Evolutionary conservation across 148 eudicot genomes (phyloP), one percentile per base, ranked within the genome.

Genomic region (Polygonum maritimum): DNA sequence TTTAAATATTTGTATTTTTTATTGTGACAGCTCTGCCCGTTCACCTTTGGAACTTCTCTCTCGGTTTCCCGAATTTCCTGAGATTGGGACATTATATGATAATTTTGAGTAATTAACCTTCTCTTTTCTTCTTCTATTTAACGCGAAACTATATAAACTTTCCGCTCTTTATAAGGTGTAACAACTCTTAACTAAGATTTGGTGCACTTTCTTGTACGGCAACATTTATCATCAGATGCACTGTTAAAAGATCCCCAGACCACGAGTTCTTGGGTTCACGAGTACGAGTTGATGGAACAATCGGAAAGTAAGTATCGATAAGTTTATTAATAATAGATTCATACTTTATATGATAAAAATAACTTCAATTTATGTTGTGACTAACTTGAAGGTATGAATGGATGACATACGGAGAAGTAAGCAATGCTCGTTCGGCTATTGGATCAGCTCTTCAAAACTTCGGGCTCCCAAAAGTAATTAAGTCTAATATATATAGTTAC

Each of bases 221-320:
- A 5, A 3, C 48, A 36, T 71, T 73, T 62, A 69, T 77, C 12
- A 19, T n/a, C 93, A 94, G 98, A 81, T 90, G 86, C 84, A 90
- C 98, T 47, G 95, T 90, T 77, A 84, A 94, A 78, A 86, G 80
- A 72, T 94, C 77, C 76, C 92, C 84, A 75, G 95, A 91, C 80
- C 83, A 90, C 87, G 92, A 94, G 75, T 94, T 91, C 82, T 76
- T 94, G 81, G 98, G 98, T 78, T 86, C 98, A 69, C 90, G 98
- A 55, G 82, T 94, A 31, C 93, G 97, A 51, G 79, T 85, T 73
- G 98, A 94, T 87, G 98, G 97, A 74, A 91, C 93, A 31, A 84
- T 94, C 76, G 98, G 95, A 85, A 95, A 94, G 98, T 94, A 82
- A 86, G 98, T 86, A 40, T 13, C 0, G 16, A 4, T 47, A 47